phyloP scores from a whole-genome alignment of 2,329 filamentous ascomycete species.

The Colletotrichum sp. region DNA sequence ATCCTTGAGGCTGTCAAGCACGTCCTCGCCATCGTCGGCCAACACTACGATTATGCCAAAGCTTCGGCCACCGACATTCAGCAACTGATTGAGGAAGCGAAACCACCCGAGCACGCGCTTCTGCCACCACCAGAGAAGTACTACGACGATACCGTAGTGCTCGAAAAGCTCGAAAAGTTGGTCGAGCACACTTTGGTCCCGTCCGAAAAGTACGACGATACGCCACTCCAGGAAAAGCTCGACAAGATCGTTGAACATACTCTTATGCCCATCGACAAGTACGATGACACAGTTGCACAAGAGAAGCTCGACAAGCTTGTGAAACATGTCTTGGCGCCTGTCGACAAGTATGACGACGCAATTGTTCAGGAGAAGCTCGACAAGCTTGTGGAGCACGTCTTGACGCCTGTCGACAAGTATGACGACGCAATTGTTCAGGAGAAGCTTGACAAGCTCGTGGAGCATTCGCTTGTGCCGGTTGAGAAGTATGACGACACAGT shows the following conservation, averaged over 20 bases:
- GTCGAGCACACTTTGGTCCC: conserved; percentile 59
- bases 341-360: conserved; percentile 24
- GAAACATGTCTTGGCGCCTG: not conserved
- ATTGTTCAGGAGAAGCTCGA: conserved; percentile 11
- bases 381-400: conserved; percentile 2
- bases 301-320: conserved; percentile 15
- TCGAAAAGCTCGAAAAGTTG: conserved; percentile 40
- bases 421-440: conserved; percentile 29
- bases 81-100: conserved; percentile 66
- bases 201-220: conserved; percentile 66
- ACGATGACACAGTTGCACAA: not conserved
- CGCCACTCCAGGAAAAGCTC: conserved; percentile 41
- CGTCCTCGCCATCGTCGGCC: conserved; percentile 79
- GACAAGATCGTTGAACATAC: conserved; percentile 30
- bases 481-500: conserved; percentile 14
- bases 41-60: conserved; percentile 90
- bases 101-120: conserved; percentile 41
- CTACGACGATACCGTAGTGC: conserved; percentile 27
- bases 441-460: conserved; percentile 52
- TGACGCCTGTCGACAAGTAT: conserved; percentile 18
- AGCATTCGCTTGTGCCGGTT: conserved; percentile 52
- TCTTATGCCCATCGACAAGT: not conserved
- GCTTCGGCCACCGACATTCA: conserved; percentile 61
- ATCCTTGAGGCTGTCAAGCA: conserved; percentile 87
- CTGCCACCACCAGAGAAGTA: conserved; percentile 12